A percentile compares a stretch with the other conserved stretches of the same genome.
Evolutionary conservation across 495 filamentous ascomycete genomes (phyloP).

Genomic region (Hypoxylon cercidicola): DNA sequence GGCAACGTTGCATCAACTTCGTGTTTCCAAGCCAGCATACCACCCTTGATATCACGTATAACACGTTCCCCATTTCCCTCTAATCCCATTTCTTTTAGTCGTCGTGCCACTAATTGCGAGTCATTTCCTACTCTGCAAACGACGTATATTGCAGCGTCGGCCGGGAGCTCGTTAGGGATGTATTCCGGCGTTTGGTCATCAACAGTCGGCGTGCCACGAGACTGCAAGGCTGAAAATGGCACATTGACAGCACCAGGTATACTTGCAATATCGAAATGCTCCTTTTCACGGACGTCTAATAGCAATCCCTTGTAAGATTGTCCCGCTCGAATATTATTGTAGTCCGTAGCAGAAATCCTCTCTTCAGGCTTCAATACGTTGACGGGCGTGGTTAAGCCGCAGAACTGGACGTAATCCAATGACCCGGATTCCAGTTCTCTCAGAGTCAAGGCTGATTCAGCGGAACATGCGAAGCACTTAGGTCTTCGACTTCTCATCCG

Average conservation of each 20-base stretch:
- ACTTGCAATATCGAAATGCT: slow-evolving; percentile 84
- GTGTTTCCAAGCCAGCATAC: slow-evolving; percentile 84
- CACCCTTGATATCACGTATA: slow-evolving; percentile 83
- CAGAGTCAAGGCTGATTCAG: slow-evolving; percentile 66
- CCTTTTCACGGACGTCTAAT: slow-evolving; percentile 84
- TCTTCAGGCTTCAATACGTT: slow-evolving; percentile 67
- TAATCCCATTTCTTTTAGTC: slow-evolving; percentile 74
- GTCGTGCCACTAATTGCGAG: slow-evolving; percentile 80
- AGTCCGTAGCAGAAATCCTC: slow-evolving; percentile 70
- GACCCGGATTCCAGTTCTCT: slow-evolving; percentile 70
- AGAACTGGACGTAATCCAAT: slow-evolving; percentile 83
- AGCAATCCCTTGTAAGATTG: slow-evolving; percentile 59
- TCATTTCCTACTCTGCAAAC: slow-evolving; percentile 91
- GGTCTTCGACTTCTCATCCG: slow-evolving; percentile 72
- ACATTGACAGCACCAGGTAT: slow-evolving; percentile 80
- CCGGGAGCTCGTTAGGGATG: slow-evolving; percentile 51
- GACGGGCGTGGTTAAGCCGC: slow-evolving; percentile 65
- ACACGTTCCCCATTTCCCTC: slow-evolving; percentile 64
- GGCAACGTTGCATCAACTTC: slow-evolving; percentile 80
- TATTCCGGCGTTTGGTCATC: slow-evolving; percentile 51
- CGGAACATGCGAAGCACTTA: slow-evolving; percentile 80
- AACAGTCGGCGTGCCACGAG: slow-evolving; percentile 34
- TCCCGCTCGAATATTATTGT: slow-evolving; percentile 47
- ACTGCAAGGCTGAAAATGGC: slow-evolving; percentile 71
- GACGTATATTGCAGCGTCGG: slow-evolving; percentile 69